A percentile compares a stretch with the other conserved stretches of the same genome.
phyloP scores from a whole-genome alignment of 1,139 yeast genomes.

The Diutina scorzettiae region DNA sequence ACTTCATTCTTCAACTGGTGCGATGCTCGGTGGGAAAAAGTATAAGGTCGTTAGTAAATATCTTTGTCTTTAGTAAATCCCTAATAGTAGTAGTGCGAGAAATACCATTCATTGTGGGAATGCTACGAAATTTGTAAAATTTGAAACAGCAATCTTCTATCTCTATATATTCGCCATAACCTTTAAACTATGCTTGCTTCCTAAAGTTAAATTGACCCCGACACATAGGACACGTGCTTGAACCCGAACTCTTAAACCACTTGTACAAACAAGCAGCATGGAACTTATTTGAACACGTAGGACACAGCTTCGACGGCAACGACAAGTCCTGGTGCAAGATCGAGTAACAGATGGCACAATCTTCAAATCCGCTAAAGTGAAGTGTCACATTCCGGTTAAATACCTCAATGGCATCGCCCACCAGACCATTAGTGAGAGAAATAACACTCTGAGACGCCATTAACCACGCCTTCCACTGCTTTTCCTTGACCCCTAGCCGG shows the following conservation, averaged over 20 bases:
- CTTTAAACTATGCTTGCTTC: neutral
- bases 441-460: slow-evolving; percentile 78
- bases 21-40: no score
- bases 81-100: no score
- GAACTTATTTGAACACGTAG: slow-evolving; percentile 85
- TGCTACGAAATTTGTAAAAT: no score
- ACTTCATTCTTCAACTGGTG: no score
- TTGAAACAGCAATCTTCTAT: no score
- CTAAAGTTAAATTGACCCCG: slow-evolving; percentile 59
- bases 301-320: slow-evolving; percentile 77
- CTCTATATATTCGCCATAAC: no score
- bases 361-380: slow-evolving; percentile 88
- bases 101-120: no score
- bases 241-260: slow-evolving; percentile 93
- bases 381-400: slow-evolving; percentile 70
- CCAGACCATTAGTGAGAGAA: slow-evolving; percentile 64
- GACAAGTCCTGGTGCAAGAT: slow-evolving; percentile 85
- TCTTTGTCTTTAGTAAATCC: no score
- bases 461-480: slow-evolving; percentile 93
- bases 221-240: slow-evolving; percentile 90
- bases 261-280: slow-evolving; percentile 95
- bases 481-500: slow-evolving; percentile 82
- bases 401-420: slow-evolving; percentile 69
- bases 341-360: slow-evolving; percentile 93
- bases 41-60: no score